A percentile compares a stretch with the other conserved stretches of the same genome.
Conservation (phyloP, 2,329 filamentous ascomycete genomes). For the Colletotrichum neosansevieriae region DNA sequence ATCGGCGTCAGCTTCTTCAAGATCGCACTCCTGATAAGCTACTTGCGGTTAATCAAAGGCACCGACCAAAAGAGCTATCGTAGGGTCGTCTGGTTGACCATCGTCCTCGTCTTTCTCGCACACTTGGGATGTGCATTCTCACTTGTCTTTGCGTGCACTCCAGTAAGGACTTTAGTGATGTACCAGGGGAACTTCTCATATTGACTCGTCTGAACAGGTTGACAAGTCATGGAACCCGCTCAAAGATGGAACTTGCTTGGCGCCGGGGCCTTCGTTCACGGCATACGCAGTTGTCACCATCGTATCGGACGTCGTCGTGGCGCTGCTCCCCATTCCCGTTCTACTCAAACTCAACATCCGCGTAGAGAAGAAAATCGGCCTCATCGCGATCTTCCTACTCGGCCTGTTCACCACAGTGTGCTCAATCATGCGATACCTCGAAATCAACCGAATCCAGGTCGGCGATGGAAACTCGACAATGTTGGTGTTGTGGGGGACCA, state of each 20-base stretch:
- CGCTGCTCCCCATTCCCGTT: conserved; percentile 63
- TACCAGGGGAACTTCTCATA: background rate
- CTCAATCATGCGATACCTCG: conserved; percentile 63
- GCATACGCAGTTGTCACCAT: conserved; percentile 65
- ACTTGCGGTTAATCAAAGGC: conserved; percentile 62
- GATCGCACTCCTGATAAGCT: conserved; percentile 64
- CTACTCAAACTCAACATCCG: conserved; percentile 62
- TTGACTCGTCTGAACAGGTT: conserved; percentile 44
- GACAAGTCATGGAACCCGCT: conserved; percentile 59
- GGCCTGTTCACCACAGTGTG: conserved; percentile 68
- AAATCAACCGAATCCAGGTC: conserved; percentile 62
- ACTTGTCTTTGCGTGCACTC: conserved; percentile 63
- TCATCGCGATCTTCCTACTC: conserved; percentile 64
- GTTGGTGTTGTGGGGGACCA: conserved; percentile 67
- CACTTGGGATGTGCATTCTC: conserved; percentile 63
- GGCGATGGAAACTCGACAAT: conserved; percentile 68
- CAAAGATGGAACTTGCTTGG: conserved; percentile 57
- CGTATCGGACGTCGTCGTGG: conserved; percentile 62
- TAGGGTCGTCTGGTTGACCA: conserved; percentile 57
- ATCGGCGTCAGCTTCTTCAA: conserved; percentile 69
- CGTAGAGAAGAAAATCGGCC: conserved; percentile 61
- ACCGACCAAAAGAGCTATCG: conserved; percentile 60
- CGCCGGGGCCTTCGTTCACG: conserved; percentile 62
- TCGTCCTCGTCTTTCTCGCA: conserved; percentile 56
- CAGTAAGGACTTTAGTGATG: conserved; percentile 49